Conservation (phyloP, 2,329 filamentous ascomycete species). For the Monilinia vaccinii-corymbosi region DNA sequence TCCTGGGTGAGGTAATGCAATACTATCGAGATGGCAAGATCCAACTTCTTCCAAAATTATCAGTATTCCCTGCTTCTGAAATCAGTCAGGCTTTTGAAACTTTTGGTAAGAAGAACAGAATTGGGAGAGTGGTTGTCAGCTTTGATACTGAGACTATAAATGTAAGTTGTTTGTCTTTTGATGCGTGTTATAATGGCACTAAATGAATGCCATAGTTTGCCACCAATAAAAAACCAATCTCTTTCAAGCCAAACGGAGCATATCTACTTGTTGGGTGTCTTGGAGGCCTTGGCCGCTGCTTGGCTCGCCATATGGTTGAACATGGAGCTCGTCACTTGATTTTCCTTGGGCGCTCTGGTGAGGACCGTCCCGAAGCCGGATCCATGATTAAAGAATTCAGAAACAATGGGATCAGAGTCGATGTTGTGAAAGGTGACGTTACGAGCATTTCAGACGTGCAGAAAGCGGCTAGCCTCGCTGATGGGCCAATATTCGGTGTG, state of each 20-base stretch:
- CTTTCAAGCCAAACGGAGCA: background rate
- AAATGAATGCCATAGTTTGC: background rate
- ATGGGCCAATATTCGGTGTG: conserved; percentile 25
- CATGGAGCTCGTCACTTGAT: conserved; percentile 2
- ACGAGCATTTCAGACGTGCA: background rate
- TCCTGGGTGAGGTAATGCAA: background rate
- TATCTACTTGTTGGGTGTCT: conserved; percentile 16
- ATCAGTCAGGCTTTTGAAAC: background rate
- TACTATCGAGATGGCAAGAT: conserved; percentile 1
- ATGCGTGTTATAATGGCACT: background rate
- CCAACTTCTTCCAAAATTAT: background rate
- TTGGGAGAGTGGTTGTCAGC: conserved; percentile 2
- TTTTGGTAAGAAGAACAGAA: background rate
- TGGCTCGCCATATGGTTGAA: conserved; percentile 12
- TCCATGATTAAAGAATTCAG: conserved; percentile 3
- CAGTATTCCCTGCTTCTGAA: background rate
- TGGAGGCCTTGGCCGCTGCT: conserved; percentile 16
- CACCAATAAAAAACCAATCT: background rate
- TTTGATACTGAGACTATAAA: background rate
- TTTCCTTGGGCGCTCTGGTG: conserved; percentile 7
- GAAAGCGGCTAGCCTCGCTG: conserved; percentile 15
- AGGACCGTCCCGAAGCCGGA: conserved; percentile 1
- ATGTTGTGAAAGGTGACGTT: conserved; percentile 3
- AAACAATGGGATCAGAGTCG: background rate
- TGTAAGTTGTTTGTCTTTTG: background rate